phyloP scores from a whole-genome alignment of 1,284 basidiomycete genomes.

The Cryptococcus sp. region DNA sequence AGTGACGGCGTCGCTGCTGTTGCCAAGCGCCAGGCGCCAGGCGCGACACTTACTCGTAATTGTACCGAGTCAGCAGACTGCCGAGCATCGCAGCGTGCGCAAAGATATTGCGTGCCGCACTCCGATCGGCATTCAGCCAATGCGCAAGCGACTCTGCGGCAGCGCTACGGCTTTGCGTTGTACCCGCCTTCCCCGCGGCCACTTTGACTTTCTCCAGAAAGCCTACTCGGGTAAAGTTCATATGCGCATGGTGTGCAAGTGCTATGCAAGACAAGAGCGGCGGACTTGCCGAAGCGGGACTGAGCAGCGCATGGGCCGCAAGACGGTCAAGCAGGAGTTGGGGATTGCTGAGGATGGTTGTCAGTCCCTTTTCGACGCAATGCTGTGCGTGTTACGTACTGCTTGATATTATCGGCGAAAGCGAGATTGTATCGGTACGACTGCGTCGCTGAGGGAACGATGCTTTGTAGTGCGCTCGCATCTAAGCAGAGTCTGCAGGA shows the following conservation, averaged over 20 bases:
- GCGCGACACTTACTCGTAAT: slow-evolving; percentile 21
- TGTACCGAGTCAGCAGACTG: slow-evolving; percentile 20
- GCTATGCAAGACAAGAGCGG: slow-evolving; percentile 27
- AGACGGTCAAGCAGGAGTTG: too few species aligned
- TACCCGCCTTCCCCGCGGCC: slow-evolving; percentile 24
- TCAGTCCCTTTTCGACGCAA: background rate
- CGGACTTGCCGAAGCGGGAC: too few species aligned
- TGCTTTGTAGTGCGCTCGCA: background rate
- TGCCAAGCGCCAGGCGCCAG: too few species aligned
- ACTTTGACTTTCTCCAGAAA: slow-evolving; percentile 27
- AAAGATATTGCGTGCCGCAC: slow-evolving; percentile 14
- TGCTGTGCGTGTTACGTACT: slow-evolving; percentile 9
- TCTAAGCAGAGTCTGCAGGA: slow-evolving; percentile 24
- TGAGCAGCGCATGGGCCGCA: too few species aligned
- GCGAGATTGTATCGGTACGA: slow-evolving; percentile 11
- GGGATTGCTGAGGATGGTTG: too few species aligned
- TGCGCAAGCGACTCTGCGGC: slow-evolving; percentile 6
- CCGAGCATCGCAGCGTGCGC: slow-evolving; percentile 26
- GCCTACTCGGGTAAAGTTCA: slow-evolving; percentile 20
- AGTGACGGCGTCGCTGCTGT: too few species aligned
- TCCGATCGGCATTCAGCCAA: slow-evolving; percentile 17
- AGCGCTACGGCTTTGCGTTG: background rate
- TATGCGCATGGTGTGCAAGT: slow-evolving; percentile 26
- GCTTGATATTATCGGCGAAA: slow-evolving; percentile 15
- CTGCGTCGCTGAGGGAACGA: slow-evolving; percentile 4